phyloP scores from a whole-genome alignment of 768 basidiomycete species.

The Sarcodon sp. region DNA sequence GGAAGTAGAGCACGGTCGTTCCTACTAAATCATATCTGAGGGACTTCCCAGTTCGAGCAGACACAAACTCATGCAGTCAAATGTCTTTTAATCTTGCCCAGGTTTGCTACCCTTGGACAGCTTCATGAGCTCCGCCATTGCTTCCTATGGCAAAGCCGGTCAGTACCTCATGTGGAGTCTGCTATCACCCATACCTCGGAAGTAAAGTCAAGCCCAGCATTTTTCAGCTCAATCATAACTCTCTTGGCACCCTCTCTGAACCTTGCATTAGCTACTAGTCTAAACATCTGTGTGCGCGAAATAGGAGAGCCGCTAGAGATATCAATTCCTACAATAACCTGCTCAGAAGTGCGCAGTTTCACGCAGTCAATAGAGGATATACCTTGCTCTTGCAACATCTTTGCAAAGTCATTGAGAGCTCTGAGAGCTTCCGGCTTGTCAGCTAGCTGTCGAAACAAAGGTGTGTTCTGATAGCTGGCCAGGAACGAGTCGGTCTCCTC shows the following conservation, averaged over 20 bases:
- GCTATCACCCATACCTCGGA: conserved; percentile 29
- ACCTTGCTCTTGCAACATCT: conserved; percentile 9
- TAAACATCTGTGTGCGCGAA: conserved; percentile 39
- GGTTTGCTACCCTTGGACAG: conserved; percentile 9
- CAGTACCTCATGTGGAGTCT: neutral
- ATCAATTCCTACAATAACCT: conserved; percentile 30
- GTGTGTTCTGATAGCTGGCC: neutral
- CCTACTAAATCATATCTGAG: no score
- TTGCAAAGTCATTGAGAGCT: conserved; percentile 2
- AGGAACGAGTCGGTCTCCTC: conserved; percentile 1
- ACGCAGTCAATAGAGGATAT: neutral
- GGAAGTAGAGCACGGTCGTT: no score
- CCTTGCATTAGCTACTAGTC: conserved; percentile 36
- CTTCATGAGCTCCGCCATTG: conserved; percentile 29
- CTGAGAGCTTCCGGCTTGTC: conserved; percentile 5
- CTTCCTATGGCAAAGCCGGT: conserved; percentile 23
- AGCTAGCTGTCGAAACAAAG: conserved; percentile 1
- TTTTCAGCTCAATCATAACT: conserved; percentile 36
- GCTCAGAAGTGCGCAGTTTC: neutral
- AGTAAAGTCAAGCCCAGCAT: conserved; percentile 45
- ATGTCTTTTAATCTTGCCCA: neutral
- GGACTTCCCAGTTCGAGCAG: neutral
- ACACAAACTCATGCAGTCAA: neutral
- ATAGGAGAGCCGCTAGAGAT: conserved; percentile 27
- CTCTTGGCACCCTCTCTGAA: conserved; percentile 34